phyloP scores from a whole-genome alignment of 176 grass and related monocot genomes.

The Calamus simplicifolius region DNA sequence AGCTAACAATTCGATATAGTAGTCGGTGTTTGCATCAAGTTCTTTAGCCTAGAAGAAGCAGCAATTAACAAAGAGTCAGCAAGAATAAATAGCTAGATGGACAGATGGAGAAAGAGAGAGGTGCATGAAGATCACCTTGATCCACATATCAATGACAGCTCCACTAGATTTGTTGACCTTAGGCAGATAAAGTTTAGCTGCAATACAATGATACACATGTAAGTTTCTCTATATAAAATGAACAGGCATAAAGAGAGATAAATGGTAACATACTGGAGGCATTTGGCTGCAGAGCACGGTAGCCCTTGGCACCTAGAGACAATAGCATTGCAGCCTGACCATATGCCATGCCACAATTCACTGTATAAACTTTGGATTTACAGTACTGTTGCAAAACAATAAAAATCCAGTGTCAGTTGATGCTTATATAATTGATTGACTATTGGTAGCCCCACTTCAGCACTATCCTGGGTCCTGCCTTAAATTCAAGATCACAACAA shows the following conservation, averaged over 20 bases:
- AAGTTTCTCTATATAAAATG: no score
- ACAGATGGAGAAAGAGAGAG: neutral
- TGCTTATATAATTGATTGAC: no score
- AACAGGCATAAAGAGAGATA: neutral
- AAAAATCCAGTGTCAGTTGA: neutral
- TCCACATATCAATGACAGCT: slow-evolving; percentile 6
- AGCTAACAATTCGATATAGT: slow-evolving; percentile 53
- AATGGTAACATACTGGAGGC: slow-evolving; percentile 49
- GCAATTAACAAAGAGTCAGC: neutral
- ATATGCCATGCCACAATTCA: slow-evolving; percentile 85
- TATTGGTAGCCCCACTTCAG: no score
- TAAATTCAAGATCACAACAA: no score
- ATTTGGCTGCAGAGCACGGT: slow-evolving; percentile 65
- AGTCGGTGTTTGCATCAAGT: slow-evolving; percentile 67
- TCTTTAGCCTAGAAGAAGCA: slow-evolving; percentile 63
- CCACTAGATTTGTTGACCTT: neutral
- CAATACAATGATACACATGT: neutral
- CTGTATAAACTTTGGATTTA: slow-evolving; percentile 83
- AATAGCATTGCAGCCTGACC: slow-evolving; percentile 87
- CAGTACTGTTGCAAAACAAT: slow-evolving; percentile 37
- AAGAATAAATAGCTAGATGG: neutral
- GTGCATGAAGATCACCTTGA: slow-evolving; percentile 32
- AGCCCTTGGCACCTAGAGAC: slow-evolving; percentile 42
- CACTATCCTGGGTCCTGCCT: no score
- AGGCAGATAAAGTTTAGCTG: slow-evolving; percentile 19